Evolutionary conservation across 1,139 yeast genomes (phyloP), one percentile per base, ranked within the genome.

Genomic region (Taphrina sp.): DNA sequence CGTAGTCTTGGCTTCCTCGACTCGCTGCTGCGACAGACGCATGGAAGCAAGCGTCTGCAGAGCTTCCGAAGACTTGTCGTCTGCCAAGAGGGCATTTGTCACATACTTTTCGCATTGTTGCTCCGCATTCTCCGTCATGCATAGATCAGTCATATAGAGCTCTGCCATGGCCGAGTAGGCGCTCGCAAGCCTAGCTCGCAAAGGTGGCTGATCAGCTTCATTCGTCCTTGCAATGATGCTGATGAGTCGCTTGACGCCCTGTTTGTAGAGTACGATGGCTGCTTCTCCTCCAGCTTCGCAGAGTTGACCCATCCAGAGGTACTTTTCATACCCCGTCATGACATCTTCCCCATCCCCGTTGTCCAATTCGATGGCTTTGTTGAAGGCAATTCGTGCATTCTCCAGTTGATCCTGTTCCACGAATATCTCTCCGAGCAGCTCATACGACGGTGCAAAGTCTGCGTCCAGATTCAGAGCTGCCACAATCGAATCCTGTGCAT

Each of bases 61-160:
- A 0, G 89, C 80, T 69, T 90, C 97, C 0, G 96, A 85, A 57
- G 83, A 81, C 24, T 64, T 62, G 4, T 67, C 69, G 61, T 86
- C 90, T 35, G 85, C 70, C 56, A 77, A 70, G 64, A 88, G 70
- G 0, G 95, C 83, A 63, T 78, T 79, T 3, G 78, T 71, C 52
- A 90, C 83, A 63, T 87, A 74, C 56, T 76, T 76, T 64, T 89
- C 86, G 71, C 98, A 94, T 67, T 80, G 78, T 3, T 69, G 43
- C 69, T 92, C 98, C 1, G 98, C 97, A 64, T 84, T 83, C 4
- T 81, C 81, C 64, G 87, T 95, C 96, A 90, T 89, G 66, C 97
- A 90, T 62, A 92, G 75, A 72, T 92, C 99, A 0, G 99, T 94
- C 98, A 92, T 92, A 96, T 97, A 92, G 60, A 94, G 87, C 70